Evolutionary conservation across 1,139 yeast genomes (phyloP).

Genomic region (Candida labiduridarum): DNA sequence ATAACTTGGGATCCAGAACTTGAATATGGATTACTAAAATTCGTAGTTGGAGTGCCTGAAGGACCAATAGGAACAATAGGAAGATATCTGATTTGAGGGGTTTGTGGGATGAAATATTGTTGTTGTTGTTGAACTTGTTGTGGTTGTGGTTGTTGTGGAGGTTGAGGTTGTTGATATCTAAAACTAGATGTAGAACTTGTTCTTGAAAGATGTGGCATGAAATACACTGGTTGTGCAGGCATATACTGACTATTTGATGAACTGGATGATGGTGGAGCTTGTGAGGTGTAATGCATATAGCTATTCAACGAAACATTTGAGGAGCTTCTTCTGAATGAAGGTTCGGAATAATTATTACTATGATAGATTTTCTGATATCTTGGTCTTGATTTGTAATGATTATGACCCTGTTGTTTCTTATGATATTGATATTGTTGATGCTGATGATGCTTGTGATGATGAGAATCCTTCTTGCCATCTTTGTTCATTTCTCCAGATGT

Average conservation of each 20-base stretch:
- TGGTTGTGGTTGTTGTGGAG: conserved; percentile 9
- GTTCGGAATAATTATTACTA: conserved; percentile 21
- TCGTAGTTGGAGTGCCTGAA: conserved; percentile 7
- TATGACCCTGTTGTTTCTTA: conserved; percentile 6
- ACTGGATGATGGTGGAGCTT: conserved; percentile 9
- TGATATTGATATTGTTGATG: conserved; percentile 16
- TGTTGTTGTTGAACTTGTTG: conserved; percentile 8
- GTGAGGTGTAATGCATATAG: conserved; percentile 17
- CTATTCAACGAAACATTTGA: conserved; percentile 30
- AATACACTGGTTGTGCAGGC: conserved; percentile 21
- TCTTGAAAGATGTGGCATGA: conserved; percentile 14
- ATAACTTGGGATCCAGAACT: conserved; percentile 73
- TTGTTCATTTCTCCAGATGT: conserved; percentile 23
- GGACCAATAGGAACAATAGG: conserved; percentile 4
- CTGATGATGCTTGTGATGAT: conserved; percentile 12
- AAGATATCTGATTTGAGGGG: conserved; percentile 6
- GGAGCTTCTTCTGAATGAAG: conserved; percentile 23
- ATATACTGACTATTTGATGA: conserved; percentile 17
- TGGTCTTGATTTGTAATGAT: conserved; percentile 1
- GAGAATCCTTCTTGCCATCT: not conserved
- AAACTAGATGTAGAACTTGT: conserved; percentile 14
- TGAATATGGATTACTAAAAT: conserved; percentile 17
- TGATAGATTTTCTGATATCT: conserved; percentile 18
- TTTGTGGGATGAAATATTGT: conserved; percentile 12
- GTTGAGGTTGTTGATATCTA: conserved; percentile 7